A percentile compares a stretch with the other conserved stretches of the same genome.
Evolutionary conservation across 768 basidiomycete species (phyloP).

Genomic region (Tephrocybe sp.): DNA sequence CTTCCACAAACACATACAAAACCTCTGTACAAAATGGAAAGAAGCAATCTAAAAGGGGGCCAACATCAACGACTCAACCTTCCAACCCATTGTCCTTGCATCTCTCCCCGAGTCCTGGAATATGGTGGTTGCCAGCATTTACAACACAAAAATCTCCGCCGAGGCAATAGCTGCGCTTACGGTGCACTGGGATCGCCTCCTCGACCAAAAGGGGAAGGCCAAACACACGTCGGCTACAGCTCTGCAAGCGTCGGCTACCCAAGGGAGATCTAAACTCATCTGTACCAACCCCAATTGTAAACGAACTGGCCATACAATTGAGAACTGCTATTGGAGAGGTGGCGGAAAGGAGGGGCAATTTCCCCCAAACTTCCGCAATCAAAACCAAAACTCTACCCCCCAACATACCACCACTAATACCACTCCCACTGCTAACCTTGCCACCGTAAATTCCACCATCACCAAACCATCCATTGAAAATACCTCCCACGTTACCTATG

Average conservation of each 20-base stretch:
- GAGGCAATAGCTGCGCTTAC: not conserved
- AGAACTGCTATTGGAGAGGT: not conserved
- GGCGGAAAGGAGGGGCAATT: conserved; percentile 1
- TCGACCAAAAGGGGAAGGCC: not conserved
- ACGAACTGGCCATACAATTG: not conserved
- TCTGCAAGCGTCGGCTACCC: not conserved
- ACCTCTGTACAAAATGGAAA: no score
- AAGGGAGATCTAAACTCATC: not conserved
- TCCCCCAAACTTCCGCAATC: not conserved
- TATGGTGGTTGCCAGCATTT: no score
- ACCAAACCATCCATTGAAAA: no score
- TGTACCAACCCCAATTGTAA: not conserved
- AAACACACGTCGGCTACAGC: not conserved
- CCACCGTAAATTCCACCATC: not conserved
- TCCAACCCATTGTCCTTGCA: not conserved
- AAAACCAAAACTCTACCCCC: not conserved
- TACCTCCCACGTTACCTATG: not conserved
- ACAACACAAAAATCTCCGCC: not conserved
- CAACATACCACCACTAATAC: no score
- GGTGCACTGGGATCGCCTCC: not conserved
- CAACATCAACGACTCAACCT: not conserved
- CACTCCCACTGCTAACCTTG: not conserved
- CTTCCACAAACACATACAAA: no score
- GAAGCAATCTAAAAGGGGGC: no score
- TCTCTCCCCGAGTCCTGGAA: not conserved